A percentile compares a stretch with the other conserved stretches of the same genome.
phyloP scores from a whole-genome alignment of 1,284 basidiomycete species.

The Austropuccinia psidii region DNA sequence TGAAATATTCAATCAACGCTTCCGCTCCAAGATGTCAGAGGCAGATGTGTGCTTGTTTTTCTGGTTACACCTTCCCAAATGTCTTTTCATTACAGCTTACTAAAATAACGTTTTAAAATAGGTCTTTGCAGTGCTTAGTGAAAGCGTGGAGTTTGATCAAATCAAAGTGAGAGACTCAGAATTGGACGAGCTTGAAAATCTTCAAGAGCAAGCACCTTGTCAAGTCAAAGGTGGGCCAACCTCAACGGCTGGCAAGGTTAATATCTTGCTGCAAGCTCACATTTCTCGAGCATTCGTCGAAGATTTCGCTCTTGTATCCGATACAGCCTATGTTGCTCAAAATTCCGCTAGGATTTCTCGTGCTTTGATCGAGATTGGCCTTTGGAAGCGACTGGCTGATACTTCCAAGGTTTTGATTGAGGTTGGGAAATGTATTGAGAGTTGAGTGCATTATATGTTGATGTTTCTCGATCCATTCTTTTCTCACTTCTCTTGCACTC shows the following conservation, averaged over 20 bases:
- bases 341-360: slow-evolving; percentile 92
- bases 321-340: slow-evolving; percentile 78
- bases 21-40: slow-evolving; percentile 80
- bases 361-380: slow-evolving; percentile 84
- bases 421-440: slow-evolving; percentile 66
- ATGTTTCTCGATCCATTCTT: neutral
- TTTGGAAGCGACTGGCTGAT: slow-evolving; percentile 83
- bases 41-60: slow-evolving; percentile 74
- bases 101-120: neutral
- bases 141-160: slow-evolving; percentile 65
- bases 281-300: slow-evolving; percentile 74
- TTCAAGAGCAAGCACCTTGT: slow-evolving; percentile 66
- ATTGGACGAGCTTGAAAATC: slow-evolving; percentile 67
- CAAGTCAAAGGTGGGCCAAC: slow-evolving; percentile 90
- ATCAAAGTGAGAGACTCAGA: slow-evolving; percentile 89
- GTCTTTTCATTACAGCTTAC: slow-evolving; percentile 57
- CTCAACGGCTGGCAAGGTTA: slow-evolving; percentile 92
- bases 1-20: slow-evolving; percentile 76
- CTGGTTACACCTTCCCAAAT: slow-evolving; percentile 94
- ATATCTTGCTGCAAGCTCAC: slow-evolving; percentile 84
- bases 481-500: neutral
- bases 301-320: slow-evolving; percentile 95
- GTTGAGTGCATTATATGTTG: slow-evolving; percentile 25
- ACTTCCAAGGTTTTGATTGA: slow-evolving; percentile 73
- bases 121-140: slow-evolving; percentile 47